phyloP scores from a whole-genome alignment of 1,284 basidiomycete species.

The Trichosporon faecale region DNA sequence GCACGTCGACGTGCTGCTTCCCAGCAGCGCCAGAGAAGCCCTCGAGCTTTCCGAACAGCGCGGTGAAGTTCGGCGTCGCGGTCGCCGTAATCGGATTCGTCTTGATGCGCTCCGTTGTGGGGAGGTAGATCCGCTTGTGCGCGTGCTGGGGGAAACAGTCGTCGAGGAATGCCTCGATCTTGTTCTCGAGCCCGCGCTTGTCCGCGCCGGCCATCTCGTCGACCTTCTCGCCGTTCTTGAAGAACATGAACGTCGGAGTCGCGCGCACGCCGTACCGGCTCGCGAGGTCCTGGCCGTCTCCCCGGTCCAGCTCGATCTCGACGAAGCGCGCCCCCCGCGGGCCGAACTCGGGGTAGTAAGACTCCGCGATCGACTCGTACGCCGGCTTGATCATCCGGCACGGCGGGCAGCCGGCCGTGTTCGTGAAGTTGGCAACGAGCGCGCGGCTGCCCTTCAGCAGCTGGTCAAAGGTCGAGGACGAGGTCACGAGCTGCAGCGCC shows the following conservation, averaged over 20 bases:
- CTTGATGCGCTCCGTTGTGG: slow-evolving; percentile 63
- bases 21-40: slow-evolving; percentile 54
- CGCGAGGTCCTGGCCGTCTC: slow-evolving; percentile 62
- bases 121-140: slow-evolving; percentile 64
- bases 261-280: slow-evolving; percentile 65
- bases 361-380: slow-evolving; percentile 55
- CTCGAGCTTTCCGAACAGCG: slow-evolving; percentile 62
- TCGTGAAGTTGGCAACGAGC: slow-evolving; percentile 64
- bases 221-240: slow-evolving; percentile 71
- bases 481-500: slow-evolving; percentile 63
- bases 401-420: slow-evolving; percentile 62
- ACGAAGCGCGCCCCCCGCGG: slow-evolving; percentile 59
- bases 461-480: slow-evolving; percentile 58
- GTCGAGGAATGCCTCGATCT: slow-evolving; percentile 53
- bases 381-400: slow-evolving; percentile 64
- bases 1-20: slow-evolving; percentile 54
- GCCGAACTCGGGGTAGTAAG: slow-evolving; percentile 34
- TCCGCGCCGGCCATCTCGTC: slow-evolving; percentile 69
- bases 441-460: slow-evolving; percentile 57
- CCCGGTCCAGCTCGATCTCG: slow-evolving; percentile 73
- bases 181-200: slow-evolving; percentile 40
- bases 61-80: slow-evolving; percentile 66
- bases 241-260: slow-evolving; percentile 83
- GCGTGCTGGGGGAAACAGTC: slow-evolving; percentile 59
- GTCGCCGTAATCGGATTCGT: slow-evolving; percentile 72